Percentiles rank a stretch among this genome's conserved stretches.
These are phyloP conservation scores for Eremothecium sinecaudum DNA, from an alignment of 1,139 yeast species.

Conservation along the genomic window DNA sequence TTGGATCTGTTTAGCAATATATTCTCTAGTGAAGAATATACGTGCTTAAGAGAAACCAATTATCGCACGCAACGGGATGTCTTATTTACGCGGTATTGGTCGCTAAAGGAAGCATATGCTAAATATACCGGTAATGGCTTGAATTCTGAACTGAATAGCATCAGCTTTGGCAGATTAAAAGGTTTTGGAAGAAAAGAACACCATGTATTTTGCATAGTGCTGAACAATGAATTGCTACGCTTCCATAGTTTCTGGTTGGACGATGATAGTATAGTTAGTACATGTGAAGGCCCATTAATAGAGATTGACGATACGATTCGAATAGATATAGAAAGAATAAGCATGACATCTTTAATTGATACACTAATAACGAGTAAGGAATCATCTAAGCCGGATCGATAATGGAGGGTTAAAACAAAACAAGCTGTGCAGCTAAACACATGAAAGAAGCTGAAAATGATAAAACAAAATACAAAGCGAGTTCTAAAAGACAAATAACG, in stretches of 20 bases:
- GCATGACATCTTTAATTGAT: too few relatives aligned
- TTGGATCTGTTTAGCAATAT: constrained; percentile 42
- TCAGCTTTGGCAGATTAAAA: constrained; percentile 22
- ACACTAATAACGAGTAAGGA: too few relatives aligned
- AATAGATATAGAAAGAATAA: too few relatives aligned
- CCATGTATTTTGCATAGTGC: constrained; percentile 6
- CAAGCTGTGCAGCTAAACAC: too few relatives aligned
- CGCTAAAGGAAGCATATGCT: constrained; percentile 61
- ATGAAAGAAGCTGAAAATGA: too few relatives aligned
- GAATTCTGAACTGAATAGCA: constrained; percentile 38
- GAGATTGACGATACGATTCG: too few relatives aligned
- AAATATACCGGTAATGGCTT: constrained; percentile 57
- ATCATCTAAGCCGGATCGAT: too few relatives aligned
- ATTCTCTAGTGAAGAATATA: constrained; percentile 38
- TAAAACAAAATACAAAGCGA: too few relatives aligned
- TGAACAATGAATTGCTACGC: constrained; percentile 10
- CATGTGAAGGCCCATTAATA: constrained; percentile 11
- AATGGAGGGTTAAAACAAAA: too few relatives aligned
- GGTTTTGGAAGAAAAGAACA: constrained; percentile 7
- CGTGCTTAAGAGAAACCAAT: constrained; percentile 22
- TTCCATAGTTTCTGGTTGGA: constrained; percentile 21
- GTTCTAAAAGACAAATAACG: too few relatives aligned
- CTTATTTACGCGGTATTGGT: constrained; percentile 53
- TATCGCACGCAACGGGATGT: constrained; percentile 10
- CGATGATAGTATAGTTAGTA: constrained; percentile 11